Percentiles rank a stretch among this genome's conserved stretches.
Evolutionary conservation across 768 basidiomycete species (phyloP).

Genomic region (Lentinula boryana): DNA sequence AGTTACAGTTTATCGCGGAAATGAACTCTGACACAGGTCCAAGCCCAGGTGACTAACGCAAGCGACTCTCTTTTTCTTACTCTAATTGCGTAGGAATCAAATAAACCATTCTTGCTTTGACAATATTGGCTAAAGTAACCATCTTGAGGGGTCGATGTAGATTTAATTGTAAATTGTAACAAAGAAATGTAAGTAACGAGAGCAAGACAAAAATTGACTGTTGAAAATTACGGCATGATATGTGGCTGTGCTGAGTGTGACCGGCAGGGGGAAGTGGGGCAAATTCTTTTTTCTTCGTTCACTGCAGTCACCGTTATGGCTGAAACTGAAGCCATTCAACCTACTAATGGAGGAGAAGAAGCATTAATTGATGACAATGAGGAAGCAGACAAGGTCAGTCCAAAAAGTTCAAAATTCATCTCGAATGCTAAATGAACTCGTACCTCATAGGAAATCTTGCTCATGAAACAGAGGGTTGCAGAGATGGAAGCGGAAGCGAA

Average conservation of each 20-base stretch:
- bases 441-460: conserved; percentile 65
- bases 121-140: too few relatives aligned
- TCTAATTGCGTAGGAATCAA: too few relatives aligned
- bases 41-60: too few relatives aligned
- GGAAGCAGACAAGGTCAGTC: conserved; percentile 54
- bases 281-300: not conserved
- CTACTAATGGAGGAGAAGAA: conserved; percentile 28
- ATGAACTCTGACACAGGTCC: not conserved
- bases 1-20: not conserved
- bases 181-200: too few relatives aligned
- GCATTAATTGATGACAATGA: conserved; percentile 50
- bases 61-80: too few relatives aligned
- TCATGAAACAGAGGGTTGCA: conserved; percentile 89
- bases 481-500: conserved; percentile 92
- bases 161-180: too few relatives aligned
- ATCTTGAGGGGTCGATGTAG: too few relatives aligned
- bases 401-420: not conserved
- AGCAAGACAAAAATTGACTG: too few relatives aligned
- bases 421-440: conserved; percentile 5
- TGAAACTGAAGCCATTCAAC: conserved; percentile 43
- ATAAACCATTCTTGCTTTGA: too few relatives aligned
- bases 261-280: too few relatives aligned
- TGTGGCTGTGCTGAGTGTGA: too few relatives aligned
- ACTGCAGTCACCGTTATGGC: conserved; percentile 28
- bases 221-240: too few relatives aligned